Evolutionary conservation across 2,329 filamentous ascomycete genomes (phyloP).

Genomic region (Penicillium rolfsii): DNA sequence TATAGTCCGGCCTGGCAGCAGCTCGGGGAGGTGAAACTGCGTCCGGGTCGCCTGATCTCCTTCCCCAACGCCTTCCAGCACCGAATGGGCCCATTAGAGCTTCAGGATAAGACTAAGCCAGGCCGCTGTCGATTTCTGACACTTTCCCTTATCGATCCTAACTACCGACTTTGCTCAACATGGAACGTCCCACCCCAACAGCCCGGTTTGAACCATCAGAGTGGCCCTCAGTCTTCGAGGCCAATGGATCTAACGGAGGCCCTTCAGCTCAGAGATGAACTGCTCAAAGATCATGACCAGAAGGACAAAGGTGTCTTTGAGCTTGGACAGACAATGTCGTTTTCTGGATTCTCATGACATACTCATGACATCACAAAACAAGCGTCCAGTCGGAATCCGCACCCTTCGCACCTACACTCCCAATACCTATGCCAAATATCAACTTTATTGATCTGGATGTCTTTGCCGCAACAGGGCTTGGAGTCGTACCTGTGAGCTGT

Average conservation of each 20-base stretch:
- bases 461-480: too few species aligned
- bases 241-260: not conserved
- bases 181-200: not conserved
- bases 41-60: constrained; percentile 15
- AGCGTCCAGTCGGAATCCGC: too few species aligned
- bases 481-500: too few species aligned
- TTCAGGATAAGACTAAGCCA: constrained; percentile 14
- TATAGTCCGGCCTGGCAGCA: constrained; percentile 10
- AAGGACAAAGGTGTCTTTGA: not conserved
- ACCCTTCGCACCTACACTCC: too few species aligned
- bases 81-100: constrained; percentile 14
- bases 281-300: not conserved
- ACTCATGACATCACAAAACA: not conserved
- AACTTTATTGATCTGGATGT: too few species aligned
- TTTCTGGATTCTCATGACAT: not conserved
- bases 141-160: not conserved
- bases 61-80: constrained; percentile 17
- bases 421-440: too few species aligned
- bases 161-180: not conserved
- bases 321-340: not conserved
- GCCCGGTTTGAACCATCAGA: not conserved
- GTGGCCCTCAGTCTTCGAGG: not conserved
- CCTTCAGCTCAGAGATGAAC: not conserved
- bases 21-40: constrained; percentile 17
- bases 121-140: constrained; percentile 1